Conservation (phyloP, 257 asterid species). For the Solanum rostratum region DNA sequence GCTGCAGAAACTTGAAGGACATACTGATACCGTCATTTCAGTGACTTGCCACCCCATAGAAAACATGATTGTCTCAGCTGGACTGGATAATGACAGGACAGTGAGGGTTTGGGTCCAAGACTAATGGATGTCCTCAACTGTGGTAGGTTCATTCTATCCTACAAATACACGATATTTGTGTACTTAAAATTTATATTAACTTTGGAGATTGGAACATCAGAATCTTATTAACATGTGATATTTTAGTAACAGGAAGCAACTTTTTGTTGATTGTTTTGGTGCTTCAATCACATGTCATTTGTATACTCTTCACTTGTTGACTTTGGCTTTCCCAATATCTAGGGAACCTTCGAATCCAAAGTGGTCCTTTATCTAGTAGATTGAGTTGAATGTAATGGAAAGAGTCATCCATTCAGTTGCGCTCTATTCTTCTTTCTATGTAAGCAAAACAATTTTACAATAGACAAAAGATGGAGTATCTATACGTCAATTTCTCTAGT, state of each 20-base stretch:
- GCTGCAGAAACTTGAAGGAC: slow-evolving; percentile 84
- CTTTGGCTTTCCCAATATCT: background rate
- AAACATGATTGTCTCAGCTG: slow-evolving; percentile 81
- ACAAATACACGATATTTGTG: background rate
- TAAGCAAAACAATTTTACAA: background rate
- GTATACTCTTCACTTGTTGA: background rate
- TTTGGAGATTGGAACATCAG: background rate
- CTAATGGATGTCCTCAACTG: slow-evolving; percentile 5
- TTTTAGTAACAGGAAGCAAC: background rate
- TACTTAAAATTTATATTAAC: background rate
- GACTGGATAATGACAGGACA: slow-evolving; percentile 66
- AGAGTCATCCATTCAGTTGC: background rate
- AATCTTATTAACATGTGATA: background rate
- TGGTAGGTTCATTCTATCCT: slow-evolving; percentile 10
- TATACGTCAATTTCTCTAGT: background rate
- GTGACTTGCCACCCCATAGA: slow-evolving; percentile 57
- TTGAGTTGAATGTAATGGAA: background rate
- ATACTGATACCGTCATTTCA: slow-evolving; percentile 62
- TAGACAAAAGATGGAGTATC: background rate
- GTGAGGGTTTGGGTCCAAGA: slow-evolving; percentile 80
- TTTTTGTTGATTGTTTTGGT: background rate
- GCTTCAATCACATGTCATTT: background rate
- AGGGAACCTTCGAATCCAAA: background rate
- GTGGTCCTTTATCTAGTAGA: background rate
- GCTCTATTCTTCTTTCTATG: background rate